Base-by-base conservation (phyloP, 2,329 filamentous ascomycete species). In the Pleomassaria siparia region DNA sequence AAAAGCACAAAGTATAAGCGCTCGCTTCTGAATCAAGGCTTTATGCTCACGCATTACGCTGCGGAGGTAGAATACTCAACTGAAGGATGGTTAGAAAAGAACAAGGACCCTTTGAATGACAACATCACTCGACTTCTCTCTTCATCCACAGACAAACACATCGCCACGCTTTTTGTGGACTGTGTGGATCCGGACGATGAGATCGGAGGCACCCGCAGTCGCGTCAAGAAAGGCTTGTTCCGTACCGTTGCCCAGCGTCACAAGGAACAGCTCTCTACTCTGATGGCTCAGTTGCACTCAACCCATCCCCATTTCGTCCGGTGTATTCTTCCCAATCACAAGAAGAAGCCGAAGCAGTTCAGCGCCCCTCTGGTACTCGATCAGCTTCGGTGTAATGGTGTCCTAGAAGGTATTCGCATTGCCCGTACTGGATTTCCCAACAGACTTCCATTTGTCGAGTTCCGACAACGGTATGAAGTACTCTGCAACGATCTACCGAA, bases 231-330 rank as follows among this genome's bases (percentile, higher is more conserved):
- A 73, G 95, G 94, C 0, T 80, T 99, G 3, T 99, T 99, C 80
- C 86, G 94, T 25, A 99, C 94, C 0, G 95, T 95, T 4, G 94
- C 94, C 5, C 94, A 99, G 69, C 83, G 91, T 61, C 94, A 99
- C 77, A 99, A 99, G 72, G 94, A 99, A 70, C 92, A 97, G 60
- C 81, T 99, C n/a, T 89, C 91, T n/a, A 95, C 86, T 52, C 76
- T 99, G 49, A 99, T 99, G 94, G 80, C 81, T 12, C 91, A 97
- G 63, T 81, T 99, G 13, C 88, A 99, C 70, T 95, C 89, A 0
- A 99, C 94, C 0, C 94, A 99, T 68, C 95, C 95, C 48, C 94
- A 99, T 71, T 99, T 99, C 67, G 94, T 99, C 24, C 88, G 94
- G 39, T 99, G 94, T 67, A 99, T 99, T 53, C 80, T 99, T 50